Percentiles rank a stretch among this genome's conserved stretches.
phyloP scores from a whole-genome alignment of 805 yeast genomes.

The Danielia oregonensis region DNA sequence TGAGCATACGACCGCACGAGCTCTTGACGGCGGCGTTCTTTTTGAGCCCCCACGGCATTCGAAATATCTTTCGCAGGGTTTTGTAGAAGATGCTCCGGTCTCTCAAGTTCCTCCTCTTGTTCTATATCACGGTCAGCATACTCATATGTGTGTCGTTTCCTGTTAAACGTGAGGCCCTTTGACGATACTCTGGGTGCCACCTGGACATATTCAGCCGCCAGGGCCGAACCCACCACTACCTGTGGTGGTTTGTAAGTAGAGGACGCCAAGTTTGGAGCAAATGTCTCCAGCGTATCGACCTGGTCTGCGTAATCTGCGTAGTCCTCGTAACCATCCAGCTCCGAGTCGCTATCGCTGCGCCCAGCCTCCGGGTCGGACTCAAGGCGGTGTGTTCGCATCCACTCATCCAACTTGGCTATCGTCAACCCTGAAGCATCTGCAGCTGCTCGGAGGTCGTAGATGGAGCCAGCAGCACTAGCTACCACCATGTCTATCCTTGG shows the following conservation, averaged over 20 bases:
- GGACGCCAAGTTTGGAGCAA: conserved; percentile 15
- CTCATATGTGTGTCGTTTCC: not conserved
- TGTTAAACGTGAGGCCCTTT: not conserved
- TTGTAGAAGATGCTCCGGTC: not conserved
- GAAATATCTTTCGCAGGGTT: conserved; percentile 10
- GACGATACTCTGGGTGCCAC: conserved; percentile 1
- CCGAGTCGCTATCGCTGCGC: conserved; percentile 9
- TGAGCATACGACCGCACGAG: conserved; percentile 14
- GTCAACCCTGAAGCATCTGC: conserved; percentile 33
- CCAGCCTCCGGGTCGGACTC: conserved; percentile 10
- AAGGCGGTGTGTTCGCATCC: not conserved
- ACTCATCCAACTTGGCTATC: conserved; percentile 15
- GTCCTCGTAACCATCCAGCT: conserved; percentile 17
- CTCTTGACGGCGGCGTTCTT: conserved; percentile 23
- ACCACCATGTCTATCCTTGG: conserved; percentile 43
- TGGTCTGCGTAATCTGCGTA: conserved; percentile 22
- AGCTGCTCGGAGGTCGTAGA: conserved; percentile 32
- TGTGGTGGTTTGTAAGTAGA: not conserved
- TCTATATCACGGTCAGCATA: conserved; percentile 1
- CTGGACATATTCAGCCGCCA: not conserved
- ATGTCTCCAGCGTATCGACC: conserved; percentile 20
- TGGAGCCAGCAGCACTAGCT: conserved; percentile 45
- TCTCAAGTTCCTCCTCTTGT: not conserved
- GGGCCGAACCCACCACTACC: conserved; percentile 5
- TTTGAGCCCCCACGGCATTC: conserved; percentile 14